Evolutionary conservation across 2,329 filamentous ascomycete species (phyloP).

Genomic region (Fusarium tupiense): DNA sequence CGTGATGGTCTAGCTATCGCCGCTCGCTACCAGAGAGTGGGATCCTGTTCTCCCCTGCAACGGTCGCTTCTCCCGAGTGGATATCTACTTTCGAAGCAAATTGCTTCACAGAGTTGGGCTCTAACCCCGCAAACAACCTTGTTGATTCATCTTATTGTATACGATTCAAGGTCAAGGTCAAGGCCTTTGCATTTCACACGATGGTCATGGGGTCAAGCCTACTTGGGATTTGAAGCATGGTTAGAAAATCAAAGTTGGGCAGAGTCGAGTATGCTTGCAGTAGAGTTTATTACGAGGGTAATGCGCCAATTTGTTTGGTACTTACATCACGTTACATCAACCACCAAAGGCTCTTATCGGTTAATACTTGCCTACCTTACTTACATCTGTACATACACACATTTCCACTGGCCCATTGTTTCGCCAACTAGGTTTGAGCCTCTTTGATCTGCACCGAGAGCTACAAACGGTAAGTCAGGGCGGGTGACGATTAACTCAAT

Average conservation of each 20-base stretch:
- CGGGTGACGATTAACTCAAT: not conserved
- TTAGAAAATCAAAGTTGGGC: not conserved
- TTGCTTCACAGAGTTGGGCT: conserved; percentile 24
- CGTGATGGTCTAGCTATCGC: conserved; percentile 14
- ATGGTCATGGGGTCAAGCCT: conserved; percentile 20
- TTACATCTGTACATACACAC: not conserved
- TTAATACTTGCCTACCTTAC: not conserved
- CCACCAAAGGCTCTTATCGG: conserved; percentile 3
- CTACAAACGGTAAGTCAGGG: conserved; percentile 13
- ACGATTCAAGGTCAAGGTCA: conserved; percentile 17
- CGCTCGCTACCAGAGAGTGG: conserved; percentile 21
- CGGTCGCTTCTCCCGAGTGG: conserved; percentile 18
- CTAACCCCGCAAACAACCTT: conserved; percentile 33
- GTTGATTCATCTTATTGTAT: conserved; percentile 26
- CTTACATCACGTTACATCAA: conserved; percentile 27
- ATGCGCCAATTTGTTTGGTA: conserved; percentile 16
- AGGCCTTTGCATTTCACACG: conserved; percentile 11
- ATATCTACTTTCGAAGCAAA: conserved; percentile 23
- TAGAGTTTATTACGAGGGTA: conserved; percentile 23
- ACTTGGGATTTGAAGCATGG: conserved; percentile 6
- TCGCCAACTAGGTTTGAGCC: conserved; percentile 12
- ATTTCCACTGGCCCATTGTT: not conserved
- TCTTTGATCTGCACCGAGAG: conserved; percentile 13
- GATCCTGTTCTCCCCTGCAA: conserved; percentile 24
- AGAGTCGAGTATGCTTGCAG: conserved; percentile 10